phyloP scores from a whole-genome alignment of 805 yeast species.

The Jamesozyma rosinii region DNA sequence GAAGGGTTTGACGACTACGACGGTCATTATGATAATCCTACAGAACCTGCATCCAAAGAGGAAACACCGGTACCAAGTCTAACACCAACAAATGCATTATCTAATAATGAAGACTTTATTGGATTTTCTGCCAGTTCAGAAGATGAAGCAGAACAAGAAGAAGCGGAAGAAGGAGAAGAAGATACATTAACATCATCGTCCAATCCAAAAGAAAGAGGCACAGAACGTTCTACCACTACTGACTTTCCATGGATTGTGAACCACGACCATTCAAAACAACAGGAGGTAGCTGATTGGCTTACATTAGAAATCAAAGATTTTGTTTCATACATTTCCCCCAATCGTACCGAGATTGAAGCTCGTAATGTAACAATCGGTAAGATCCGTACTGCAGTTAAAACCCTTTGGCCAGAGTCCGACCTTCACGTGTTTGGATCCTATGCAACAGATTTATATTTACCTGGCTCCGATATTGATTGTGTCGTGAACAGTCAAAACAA shows the following conservation, averaged over 20 bases:
- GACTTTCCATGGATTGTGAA: conserved; percentile 67
- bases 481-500: conserved; percentile 62
- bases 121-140: conserved; percentile 30
- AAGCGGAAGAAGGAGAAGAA: conserved; percentile 3
- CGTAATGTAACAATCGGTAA: conserved; percentile 59
- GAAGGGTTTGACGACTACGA: conserved; percentile 25
- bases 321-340: conserved; percentile 77
- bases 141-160: conserved; percentile 24
- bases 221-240: conserved; percentile 4
- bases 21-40: conserved; percentile 21
- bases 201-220: conserved; percentile 2
- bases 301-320: conserved; percentile 80
- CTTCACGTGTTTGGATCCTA: conserved; percentile 86
- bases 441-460: conserved; percentile 86
- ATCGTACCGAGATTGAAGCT: conserved; percentile 55
- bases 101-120: conserved; percentile 34
- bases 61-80: conserved; percentile 1
- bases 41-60: conserved; percentile 5
- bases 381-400: conserved; percentile 43
- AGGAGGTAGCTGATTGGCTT: conserved; percentile 78
- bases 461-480: conserved; percentile 94
- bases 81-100: conserved; percentile 2
- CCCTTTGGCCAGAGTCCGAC: conserved; percentile 70
- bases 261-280: conserved; percentile 67
- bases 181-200: neutral